phyloP scores from a whole-genome alignment of 345 rosid genomes.

The Xanthoceras sorbifolium region DNA sequence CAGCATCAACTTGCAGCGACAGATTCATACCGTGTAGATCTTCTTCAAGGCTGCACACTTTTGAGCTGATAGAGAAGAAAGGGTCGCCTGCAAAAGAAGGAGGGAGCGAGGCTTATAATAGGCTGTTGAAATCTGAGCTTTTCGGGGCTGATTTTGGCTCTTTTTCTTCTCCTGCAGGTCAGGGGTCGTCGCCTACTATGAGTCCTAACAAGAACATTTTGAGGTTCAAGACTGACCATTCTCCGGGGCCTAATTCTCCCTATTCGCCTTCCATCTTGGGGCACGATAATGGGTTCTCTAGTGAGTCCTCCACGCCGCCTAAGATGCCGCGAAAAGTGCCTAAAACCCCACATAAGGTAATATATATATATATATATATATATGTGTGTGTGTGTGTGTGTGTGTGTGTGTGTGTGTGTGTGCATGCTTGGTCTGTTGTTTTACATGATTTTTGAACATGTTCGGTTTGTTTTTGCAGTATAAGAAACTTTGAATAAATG shows the following conservation, averaged over 20 bases:
- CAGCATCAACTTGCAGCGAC: constrained; percentile 70
- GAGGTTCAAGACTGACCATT: constrained; percentile 81
- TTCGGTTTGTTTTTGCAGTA: neutral
- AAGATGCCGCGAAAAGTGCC: constrained; percentile 90
- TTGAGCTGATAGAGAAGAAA: constrained; percentile 78
- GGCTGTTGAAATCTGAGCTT: constrained; percentile 80
- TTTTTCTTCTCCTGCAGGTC: constrained; percentile 86
- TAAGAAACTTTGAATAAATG: no score
- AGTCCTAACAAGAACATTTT: constrained; percentile 82
- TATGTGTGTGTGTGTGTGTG: no score
- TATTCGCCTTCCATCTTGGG: constrained; percentile 82
- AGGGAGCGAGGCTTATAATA: constrained; percentile 74
- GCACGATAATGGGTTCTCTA: constrained; percentile 59
- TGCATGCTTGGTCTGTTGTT: neutral
- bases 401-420: no score
- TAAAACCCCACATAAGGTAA: constrained; percentile 97
- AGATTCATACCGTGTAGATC: constrained; percentile 98
- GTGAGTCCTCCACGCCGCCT: constrained; percentile 76
- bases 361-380: no score
- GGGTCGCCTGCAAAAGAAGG: constrained; percentile 90
- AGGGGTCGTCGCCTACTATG: constrained; percentile 70
- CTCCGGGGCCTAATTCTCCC: constrained; percentile 68
- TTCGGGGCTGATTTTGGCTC: constrained; percentile 91
- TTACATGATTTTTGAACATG: neutral
- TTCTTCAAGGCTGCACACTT: constrained; percentile 83